Conservation (phyloP, 768 basidiomycete species). For the Panaeolus papilionaceus region DNA sequence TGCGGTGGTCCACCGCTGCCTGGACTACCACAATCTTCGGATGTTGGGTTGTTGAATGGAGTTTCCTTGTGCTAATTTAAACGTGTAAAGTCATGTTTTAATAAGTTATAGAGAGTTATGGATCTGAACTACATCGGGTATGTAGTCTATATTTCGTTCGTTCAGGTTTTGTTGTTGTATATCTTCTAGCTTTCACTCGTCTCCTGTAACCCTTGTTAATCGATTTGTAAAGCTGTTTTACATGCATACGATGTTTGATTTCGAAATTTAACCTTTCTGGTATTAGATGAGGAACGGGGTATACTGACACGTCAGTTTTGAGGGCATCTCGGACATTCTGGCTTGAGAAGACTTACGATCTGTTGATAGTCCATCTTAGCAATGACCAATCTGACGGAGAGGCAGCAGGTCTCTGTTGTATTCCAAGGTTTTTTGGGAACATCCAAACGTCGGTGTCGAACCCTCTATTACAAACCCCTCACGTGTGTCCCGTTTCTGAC, state of each 20-base stretch:
- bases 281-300: too few species aligned
- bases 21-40: not conserved
- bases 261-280: not conserved
- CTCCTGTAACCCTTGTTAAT: not conserved
- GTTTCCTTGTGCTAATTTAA: not conserved
- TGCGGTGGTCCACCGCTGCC: conserved; percentile 3
- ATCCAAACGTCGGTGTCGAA: too few species aligned
- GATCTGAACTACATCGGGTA: not conserved
- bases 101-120: not conserved
- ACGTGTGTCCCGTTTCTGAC: not conserved
- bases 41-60: not conserved
- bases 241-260: not conserved
- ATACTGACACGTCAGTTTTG: not conserved
- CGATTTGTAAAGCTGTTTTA: not conserved
- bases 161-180: not conserved
- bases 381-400: not conserved
- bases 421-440: too few species aligned
- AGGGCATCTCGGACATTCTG: not conserved
- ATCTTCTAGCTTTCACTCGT: not conserved
- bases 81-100: not conserved
- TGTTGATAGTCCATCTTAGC: not conserved
- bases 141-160: not conserved
- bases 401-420: too few species aligned
- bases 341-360: too few species aligned
- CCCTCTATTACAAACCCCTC: not conserved